Percentiles rank a stretch among this genome's conserved stretches.
phyloP scores from a whole-genome alignment of 331 rosid genomes.

The Malus hybrid region DNA sequence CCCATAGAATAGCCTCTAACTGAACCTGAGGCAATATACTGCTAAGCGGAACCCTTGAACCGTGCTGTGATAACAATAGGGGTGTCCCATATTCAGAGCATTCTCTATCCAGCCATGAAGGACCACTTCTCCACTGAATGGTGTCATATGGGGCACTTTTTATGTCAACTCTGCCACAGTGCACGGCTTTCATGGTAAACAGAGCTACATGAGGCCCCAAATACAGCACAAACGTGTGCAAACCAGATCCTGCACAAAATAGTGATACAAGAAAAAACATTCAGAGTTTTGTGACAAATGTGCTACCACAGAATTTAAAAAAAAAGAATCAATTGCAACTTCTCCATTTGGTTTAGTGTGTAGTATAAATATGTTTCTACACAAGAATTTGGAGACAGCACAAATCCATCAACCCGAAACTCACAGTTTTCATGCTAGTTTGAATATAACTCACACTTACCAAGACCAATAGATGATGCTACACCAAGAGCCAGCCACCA shows the following conservation, averaged over 20 bases:
- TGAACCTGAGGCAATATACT: constrained; percentile 82
- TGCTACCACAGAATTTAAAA: too few relatives aligned
- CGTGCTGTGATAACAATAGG: constrained; percentile 36
- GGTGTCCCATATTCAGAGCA: constrained; percentile 85
- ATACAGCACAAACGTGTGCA: constrained; percentile 95
- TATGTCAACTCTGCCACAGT: constrained; percentile 92
- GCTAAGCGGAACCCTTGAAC: constrained; percentile 74
- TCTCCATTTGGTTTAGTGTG: background rate
- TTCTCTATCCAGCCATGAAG: constrained; percentile 90
- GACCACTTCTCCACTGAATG: constrained; percentile 65
- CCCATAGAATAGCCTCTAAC: constrained; percentile 91
- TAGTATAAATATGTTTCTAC: background rate
- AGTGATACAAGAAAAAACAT: background rate
- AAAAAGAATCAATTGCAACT: background rate
- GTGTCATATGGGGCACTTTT: constrained; percentile 94
- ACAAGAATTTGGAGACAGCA: background rate
- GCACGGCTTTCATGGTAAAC: constrained; percentile 81
- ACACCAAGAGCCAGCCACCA: too few relatives aligned
- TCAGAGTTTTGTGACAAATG: background rate
- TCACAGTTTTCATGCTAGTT: background rate
- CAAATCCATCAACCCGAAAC: constrained; percentile 1
- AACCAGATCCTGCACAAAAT: constrained; percentile 77
- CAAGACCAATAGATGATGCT: constrained; percentile 33
- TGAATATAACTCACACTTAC: constrained; percentile 27
- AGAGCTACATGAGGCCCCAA: constrained; percentile 95